These are phyloP conservation scores for Trypanosoma vivax DNA, from an alignment of 208 protist species.

Conservation along the genomic window DNA sequence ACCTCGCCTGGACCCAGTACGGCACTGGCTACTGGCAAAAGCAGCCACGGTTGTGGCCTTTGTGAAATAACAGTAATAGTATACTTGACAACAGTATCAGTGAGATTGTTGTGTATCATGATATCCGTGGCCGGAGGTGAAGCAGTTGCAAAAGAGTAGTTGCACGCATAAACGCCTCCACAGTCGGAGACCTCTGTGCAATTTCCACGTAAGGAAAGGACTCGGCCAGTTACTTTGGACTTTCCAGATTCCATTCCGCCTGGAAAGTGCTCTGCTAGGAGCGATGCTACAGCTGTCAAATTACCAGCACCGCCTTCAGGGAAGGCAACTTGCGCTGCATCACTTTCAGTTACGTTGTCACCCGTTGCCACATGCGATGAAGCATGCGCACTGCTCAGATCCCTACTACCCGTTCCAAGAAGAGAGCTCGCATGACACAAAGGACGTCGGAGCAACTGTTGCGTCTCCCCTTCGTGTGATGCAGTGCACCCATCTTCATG, in stretches of 20 bases:
- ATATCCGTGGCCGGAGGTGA: constrained; percentile 64
- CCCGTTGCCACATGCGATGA: too few relatives aligned
- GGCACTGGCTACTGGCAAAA: constrained; percentile 36
- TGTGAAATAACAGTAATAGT: constrained; percentile 62
- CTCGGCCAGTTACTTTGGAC: constrained; percentile 5
- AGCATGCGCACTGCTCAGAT: too few relatives aligned
- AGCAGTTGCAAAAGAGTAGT: constrained; percentile 59
- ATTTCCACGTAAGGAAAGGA: constrained; percentile 52
- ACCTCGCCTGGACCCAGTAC: constrained; percentile 53
- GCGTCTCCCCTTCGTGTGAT: constrained; percentile 6
- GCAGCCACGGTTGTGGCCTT: constrained; percentile 71
- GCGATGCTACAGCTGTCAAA: too few relatives aligned
- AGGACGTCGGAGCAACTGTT: constrained; percentile 2
- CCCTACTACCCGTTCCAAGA: neutral
- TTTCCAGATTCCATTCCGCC: neutral
- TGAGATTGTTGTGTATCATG: constrained; percentile 53
- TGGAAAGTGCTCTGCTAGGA: too few relatives aligned
- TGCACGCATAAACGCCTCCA: constrained; percentile 45
- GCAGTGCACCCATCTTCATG: constrained; percentile 18
- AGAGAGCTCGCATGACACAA: neutral
- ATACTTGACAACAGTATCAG: constrained; percentile 53
- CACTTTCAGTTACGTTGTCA: too few relatives aligned
- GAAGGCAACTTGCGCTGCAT: too few relatives aligned
- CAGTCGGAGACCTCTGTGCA: constrained; percentile 42
- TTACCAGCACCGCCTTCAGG: too few relatives aligned